Evolutionary conservation across 2,329 filamentous ascomycete genomes (phyloP), one percentile per base, ranked within the genome.

Genomic region (Apiospora sp.): DNA sequence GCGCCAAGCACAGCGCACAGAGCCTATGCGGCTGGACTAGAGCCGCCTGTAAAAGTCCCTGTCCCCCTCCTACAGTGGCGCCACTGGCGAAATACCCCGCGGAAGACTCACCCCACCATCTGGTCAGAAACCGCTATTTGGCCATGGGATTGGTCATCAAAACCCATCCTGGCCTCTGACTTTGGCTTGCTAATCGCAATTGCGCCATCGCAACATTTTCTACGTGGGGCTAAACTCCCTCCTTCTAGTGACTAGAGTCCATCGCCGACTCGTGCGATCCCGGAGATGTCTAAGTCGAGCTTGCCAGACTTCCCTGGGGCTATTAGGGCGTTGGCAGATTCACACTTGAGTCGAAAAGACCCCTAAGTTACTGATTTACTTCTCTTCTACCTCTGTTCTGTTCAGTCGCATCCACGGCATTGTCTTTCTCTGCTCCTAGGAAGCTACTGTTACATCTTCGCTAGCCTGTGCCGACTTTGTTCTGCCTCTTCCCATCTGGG

Each of bases 161-260:
- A 61, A 61, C 5, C 54, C 54, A 49, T 49, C 54, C 10, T 34
- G 16, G 16, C 27, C 22, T 10, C 44, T 48, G 27, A 19, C 19
- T 37, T 34, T 22, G 54, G 54, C 3, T 34, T 61, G 51, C 27
- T 30, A 34, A 58, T 48, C 44, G 67, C 44, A 49, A 69, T 69
- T 49, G 67, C 67, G 67, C 67, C 43, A 69, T 69, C 67, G 67
- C 67, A 69, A 69, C 67, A 48, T 69, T 69, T 69, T 49, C 67
- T 49, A 49, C 67, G 67, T 69, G 67, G 67, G 67, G 67, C 67
- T 46, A 46, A 72, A 73, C 69, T 46, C 41, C 24, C 43, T 69
- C 34, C 46, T 19, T 58, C 14, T 49, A 37, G 58, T 14, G 22
- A 64, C 19, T n/a, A 41, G 30, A 37, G 30, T 64, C 58, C 19